Evolutionary conservation across 192 early-diverging fungal genomes (phyloP).

Genomic region (Coemansia sp.): DNA sequence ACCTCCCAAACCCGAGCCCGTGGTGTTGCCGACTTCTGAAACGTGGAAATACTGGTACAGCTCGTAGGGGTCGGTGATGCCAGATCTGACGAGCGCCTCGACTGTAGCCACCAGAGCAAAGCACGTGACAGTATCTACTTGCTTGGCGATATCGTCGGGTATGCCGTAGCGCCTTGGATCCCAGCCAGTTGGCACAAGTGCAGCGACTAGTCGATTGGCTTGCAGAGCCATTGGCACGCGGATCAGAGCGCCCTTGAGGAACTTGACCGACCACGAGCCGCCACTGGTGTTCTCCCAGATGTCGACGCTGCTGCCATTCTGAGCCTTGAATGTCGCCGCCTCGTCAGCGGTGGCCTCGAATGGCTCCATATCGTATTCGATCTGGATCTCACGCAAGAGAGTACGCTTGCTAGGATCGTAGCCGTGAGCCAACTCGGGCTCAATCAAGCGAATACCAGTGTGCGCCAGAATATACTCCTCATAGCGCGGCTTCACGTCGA

Average conservation of each 20-base stretch:
- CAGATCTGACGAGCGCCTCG: constrained; percentile 84
- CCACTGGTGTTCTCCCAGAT: constrained; percentile 42
- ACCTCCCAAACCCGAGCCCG: constrained; percentile 88
- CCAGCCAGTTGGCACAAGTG: constrained; percentile 94
- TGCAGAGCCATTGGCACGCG: constrained; percentile 86
- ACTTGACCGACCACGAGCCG: constrained; percentile 74
- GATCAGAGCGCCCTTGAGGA: constrained; percentile 85
- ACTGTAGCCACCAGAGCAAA: constrained; percentile 87
- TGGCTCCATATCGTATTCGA: constrained; percentile 82
- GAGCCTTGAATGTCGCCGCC: constrained; percentile 77
- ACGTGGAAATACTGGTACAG: constrained; percentile 96
- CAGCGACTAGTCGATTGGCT: constrained; percentile 80
- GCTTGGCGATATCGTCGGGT: constrained; percentile 82
- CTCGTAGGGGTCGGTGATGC: constrained; percentile 96
- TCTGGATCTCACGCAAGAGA: constrained; percentile 81
- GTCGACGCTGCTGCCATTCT: constrained; percentile 78
- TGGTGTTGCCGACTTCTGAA: constrained; percentile 87
- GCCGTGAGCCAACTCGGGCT: constrained; percentile 78
- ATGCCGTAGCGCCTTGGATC: constrained; percentile 82
- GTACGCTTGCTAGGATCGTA: constrained; percentile 85
- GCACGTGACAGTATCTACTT: constrained; percentile 86
- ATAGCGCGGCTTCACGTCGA: constrained; percentile 85
- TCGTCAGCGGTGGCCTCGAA: constrained; percentile 87
- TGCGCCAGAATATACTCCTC: constrained; percentile 86
- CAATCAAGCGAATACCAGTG: constrained; percentile 58